These are phyloP conservation scores for Macrophomina tecta DNA, from an alignment of 2,329 filamentous ascomycete species.

Conservation along the genomic window DNA sequence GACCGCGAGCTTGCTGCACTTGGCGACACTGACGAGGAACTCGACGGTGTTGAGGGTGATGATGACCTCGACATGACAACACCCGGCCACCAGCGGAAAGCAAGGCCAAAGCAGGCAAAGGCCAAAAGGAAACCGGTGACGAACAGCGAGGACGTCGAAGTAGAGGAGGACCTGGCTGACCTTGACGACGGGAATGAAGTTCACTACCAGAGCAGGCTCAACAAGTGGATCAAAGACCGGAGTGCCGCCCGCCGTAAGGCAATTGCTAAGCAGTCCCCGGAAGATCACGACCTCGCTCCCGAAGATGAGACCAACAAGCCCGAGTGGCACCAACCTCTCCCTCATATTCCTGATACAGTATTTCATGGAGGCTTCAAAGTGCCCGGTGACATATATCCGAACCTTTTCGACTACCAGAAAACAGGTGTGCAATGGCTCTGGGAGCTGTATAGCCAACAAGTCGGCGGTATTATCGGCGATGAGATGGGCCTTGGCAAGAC, in stretches of 20 bases:
- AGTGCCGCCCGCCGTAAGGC: conserved; percentile 63
- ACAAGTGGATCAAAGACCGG: conserved; percentile 73
- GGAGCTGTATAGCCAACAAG: conserved; percentile 85
- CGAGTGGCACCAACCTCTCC: conserved; percentile 88
- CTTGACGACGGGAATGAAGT: conserved; percentile 90
- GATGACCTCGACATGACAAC: conserved; percentile 47
- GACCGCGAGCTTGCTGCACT: conserved; percentile 48
- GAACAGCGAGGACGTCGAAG: conserved; percentile 34
- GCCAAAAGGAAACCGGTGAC: conserved; percentile 35
- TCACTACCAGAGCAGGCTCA: conserved; percentile 76
- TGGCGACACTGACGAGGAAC: conserved; percentile 46
- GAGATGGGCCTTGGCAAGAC: conserved; percentile 99
- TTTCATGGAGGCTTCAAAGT: conserved; percentile 79
- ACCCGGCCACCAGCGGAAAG: conserved; percentile 48
- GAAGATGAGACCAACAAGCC: conserved; percentile 50
- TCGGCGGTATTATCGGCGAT: conserved; percentile 93
- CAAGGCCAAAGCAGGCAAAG: conserved; percentile 35
- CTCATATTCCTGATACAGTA: conserved; percentile 75
- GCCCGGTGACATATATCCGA: conserved; percentile 90
- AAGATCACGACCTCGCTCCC: background rate
- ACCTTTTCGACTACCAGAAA: conserved; percentile 95
- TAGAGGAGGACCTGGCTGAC: conserved; percentile 59
- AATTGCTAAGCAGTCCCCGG: conserved; percentile 38
- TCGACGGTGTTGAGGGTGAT: conserved; percentile 44
- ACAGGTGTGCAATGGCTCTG: conserved; percentile 96